Percentiles rank a stretch among this genome's conserved stretches.
Conservation (phyloP, 108 stramenopile species). For the Epithemia pelagica region DNA sequence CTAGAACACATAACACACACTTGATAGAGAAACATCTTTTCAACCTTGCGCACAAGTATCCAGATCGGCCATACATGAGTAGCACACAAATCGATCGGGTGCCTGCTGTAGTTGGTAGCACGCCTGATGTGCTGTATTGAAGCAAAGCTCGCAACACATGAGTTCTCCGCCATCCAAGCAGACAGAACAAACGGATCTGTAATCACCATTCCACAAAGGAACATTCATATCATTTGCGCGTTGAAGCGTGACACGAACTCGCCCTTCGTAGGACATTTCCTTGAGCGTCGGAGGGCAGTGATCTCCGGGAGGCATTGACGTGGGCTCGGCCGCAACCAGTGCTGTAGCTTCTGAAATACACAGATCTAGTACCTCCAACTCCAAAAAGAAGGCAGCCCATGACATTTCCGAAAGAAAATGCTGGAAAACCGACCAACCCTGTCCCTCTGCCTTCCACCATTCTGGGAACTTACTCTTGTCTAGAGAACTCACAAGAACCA, state of each 20-base stretch:
- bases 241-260: background rate
- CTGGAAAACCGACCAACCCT: slow-evolving; percentile 13
- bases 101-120: slow-evolving; percentile 7
- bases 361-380: slow-evolving; percentile 12
- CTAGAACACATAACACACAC: background rate
- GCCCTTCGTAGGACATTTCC: background rate
- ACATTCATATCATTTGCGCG: slow-evolving; percentile 3
- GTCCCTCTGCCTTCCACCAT: slow-evolving; percentile 14
- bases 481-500: slow-evolving; percentile 3
- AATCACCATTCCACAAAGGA: background rate
- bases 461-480: slow-evolving; percentile 12
- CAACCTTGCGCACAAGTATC: background rate
- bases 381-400: slow-evolving; percentile 3
- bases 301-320: background rate
- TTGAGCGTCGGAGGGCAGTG: background rate
- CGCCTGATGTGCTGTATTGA: slow-evolving; percentile 9
- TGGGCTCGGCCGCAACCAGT: background rate
- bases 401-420: background rate
- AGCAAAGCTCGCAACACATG: slow-evolving; percentile 28
- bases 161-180: slow-evolving; percentile 22
- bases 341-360: slow-evolving; percentile 12
- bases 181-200: slow-evolving; percentile 1
- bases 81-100: slow-evolving; percentile 14
- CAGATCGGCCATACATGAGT: slow-evolving; percentile 5
- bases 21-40: background rate